Evolutionary conservation across 129 eudicot genomes (phyloP).

Genomic region (Lactuca sativa): DNA sequence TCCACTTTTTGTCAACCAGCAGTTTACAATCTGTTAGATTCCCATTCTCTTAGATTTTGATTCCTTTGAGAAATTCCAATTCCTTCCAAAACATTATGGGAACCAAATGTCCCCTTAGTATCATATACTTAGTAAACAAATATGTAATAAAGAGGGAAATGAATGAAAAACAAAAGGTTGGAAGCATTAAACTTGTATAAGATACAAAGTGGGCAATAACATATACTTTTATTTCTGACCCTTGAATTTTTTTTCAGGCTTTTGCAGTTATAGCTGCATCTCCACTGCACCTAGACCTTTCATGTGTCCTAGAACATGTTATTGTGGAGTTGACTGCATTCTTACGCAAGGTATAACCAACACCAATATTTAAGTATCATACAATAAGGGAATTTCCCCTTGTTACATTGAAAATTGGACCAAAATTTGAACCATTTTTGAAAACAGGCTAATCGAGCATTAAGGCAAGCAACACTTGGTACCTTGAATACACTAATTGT

Average conservation of each 20-base stretch:
- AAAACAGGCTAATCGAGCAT: slow-evolving; percentile 85
- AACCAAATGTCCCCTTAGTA: no score
- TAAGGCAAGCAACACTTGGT: slow-evolving; percentile 96
- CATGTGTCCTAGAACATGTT: slow-evolving; percentile 89
- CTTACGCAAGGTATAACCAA: slow-evolving; percentile 68
- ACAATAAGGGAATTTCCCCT: slow-evolving; percentile 6
- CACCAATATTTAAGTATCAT: neutral
- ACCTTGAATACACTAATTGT: slow-evolving; percentile 83
- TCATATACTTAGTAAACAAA: no score
- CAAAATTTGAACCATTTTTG: slow-evolving; percentile 18
- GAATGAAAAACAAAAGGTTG: neutral
- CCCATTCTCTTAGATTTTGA: no score
- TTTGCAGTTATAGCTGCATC: slow-evolving; percentile 96
- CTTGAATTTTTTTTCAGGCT: slow-evolving; percentile 56
- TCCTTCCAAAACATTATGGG: no score
- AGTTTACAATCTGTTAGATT: no score
- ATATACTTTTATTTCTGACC: slow-evolving; percentile 14
- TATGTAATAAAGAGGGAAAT: no score
- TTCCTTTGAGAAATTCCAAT: no score
- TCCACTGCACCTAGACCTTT: slow-evolving; percentile 81
- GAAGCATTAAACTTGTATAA: neutral
- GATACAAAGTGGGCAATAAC: slow-evolving; percentile 12
- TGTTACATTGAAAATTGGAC: neutral
- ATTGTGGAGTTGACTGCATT: slow-evolving; percentile 91
- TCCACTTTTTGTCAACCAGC: no score